Conservation (phyloP, 2,329 filamentous ascomycete genomes). For the Aschersonia sp. region DNA sequence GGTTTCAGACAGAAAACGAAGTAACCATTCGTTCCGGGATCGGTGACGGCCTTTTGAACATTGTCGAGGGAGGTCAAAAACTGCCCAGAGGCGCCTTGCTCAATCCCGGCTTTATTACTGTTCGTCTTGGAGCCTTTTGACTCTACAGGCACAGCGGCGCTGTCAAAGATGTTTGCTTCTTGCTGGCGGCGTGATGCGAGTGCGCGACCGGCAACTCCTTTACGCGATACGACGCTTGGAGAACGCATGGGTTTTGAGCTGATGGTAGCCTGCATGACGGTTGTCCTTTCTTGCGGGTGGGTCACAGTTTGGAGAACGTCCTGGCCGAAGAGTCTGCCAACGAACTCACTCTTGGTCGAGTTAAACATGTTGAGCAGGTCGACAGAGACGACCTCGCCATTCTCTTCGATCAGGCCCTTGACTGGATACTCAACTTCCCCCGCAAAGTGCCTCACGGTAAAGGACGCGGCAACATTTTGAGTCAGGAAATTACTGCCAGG, state of each 20-base stretch:
- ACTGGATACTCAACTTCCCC: constrained; percentile 92
- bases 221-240: constrained; percentile 81
- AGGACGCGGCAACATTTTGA: constrained; percentile 63
- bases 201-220: constrained; percentile 33
- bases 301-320: constrained; percentile 82
- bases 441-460: constrained; percentile 89
- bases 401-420: constrained; percentile 80
- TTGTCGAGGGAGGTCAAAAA: constrained; percentile 83
- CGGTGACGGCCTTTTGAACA: constrained; percentile 72
- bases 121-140: constrained; percentile 24
- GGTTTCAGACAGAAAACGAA: constrained; percentile 96
- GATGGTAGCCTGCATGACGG: constrained; percentile 90
- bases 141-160: constrained; percentile 22
- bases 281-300: constrained; percentile 80
- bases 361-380: constrained; percentile 92
- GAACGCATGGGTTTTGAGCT: constrained; percentile 88
- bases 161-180: constrained; percentile 14
- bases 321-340: constrained; percentile 86
- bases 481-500: constrained; percentile 85
- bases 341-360: constrained; percentile 75
- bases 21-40: constrained; percentile 78
- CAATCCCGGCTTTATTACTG: constrained; percentile 18
- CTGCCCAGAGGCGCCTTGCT: constrained; percentile 84
- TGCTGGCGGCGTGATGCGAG: constrained; percentile 24
- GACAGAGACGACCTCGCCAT: constrained; percentile 88